Conservation (phyloP, 257 asterid species). For the Prunella vulgaris region DNA sequence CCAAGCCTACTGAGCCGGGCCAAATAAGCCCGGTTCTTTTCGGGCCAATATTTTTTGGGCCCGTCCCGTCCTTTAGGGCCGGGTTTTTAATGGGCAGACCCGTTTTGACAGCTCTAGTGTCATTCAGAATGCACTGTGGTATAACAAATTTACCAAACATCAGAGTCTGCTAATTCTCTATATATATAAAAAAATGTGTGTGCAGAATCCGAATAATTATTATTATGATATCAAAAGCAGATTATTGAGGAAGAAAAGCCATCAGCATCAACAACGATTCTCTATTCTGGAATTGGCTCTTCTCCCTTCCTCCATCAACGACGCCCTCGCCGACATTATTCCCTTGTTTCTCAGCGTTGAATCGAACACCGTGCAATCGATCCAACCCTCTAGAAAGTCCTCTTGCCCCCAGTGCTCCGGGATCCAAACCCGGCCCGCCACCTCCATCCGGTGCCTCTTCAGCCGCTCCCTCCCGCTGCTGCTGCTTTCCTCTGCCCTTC, state of each 20-base stretch:
- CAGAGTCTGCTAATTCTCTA: too few species aligned
- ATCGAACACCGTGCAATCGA: slow-evolving; percentile 70
- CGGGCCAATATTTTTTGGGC: too few species aligned
- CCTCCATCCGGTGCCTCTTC: slow-evolving; percentile 73
- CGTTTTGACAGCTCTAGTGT: too few species aligned
- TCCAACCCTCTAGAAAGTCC: slow-evolving; percentile 69
- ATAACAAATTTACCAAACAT: too few species aligned
- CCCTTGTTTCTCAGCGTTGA: slow-evolving; percentile 42
- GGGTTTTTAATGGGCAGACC: too few species aligned
- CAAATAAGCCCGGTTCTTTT: too few species aligned
- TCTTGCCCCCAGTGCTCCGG: slow-evolving; percentile 94
- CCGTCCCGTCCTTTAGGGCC: too few species aligned
- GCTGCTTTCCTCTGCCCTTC: background rate
- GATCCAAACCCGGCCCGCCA: slow-evolving; percentile 81
- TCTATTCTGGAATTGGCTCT: slow-evolving; percentile 32
- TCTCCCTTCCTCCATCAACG: slow-evolving; percentile 56
- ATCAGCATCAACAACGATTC: slow-evolving; percentile 24
- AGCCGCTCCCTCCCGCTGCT: slow-evolving; percentile 58
- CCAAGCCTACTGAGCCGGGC: too few species aligned
- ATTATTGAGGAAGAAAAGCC: background rate
- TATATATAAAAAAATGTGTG: too few species aligned
- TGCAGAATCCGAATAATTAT: too few species aligned
- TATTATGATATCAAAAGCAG: too few species aligned
- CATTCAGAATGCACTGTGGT: too few species aligned
- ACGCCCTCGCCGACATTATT: slow-evolving; percentile 59